Conservation (phyloP, 129 eudicot species). For the Arctium minus region DNA sequence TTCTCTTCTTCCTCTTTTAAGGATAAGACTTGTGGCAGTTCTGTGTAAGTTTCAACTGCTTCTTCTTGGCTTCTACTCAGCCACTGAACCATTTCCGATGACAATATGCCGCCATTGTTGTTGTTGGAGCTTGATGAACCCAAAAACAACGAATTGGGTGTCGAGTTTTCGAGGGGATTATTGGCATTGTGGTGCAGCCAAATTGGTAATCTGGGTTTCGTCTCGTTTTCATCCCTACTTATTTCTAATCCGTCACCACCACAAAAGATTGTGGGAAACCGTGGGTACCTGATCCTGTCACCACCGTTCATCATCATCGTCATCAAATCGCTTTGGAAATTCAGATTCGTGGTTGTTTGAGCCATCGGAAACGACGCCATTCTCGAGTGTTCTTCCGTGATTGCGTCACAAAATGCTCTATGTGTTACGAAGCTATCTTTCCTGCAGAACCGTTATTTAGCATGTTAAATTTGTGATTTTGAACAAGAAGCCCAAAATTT, state of each 20-base stretch:
- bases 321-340: constrained; percentile 43
- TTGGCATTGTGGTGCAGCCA: constrained; percentile 46
- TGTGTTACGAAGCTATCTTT: constrained; percentile 83
- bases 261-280: constrained; percentile 25
- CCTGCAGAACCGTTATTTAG: constrained; percentile 13
- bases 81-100: constrained; percentile 38
- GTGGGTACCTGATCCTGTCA: constrained; percentile 34
- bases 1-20: constrained; percentile 51
- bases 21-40: constrained; percentile 11
- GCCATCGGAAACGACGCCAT: constrained; percentile 30
- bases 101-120: constrained; percentile 23
- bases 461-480: too few relatives aligned
- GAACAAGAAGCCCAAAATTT: too few relatives aligned
- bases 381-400: constrained; percentile 61
- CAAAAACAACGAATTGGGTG: constrained; percentile 14
- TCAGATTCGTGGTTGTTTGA: constrained; percentile 29
- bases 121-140: constrained; percentile 34
- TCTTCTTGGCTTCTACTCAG: constrained; percentile 35
- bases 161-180: constrained; percentile 13
- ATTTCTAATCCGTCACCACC: constrained; percentile 18
- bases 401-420: constrained; percentile 73
- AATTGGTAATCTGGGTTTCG: constrained; percentile 42
- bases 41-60: background rate
- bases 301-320: constrained; percentile 27
- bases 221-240: constrained; percentile 30